A percentile compares a stretch with the other conserved stretches of the same genome.
Evolutionary conservation across 495 filamentous ascomycete species (phyloP).

Genomic region (Xylaria grammica): DNA sequence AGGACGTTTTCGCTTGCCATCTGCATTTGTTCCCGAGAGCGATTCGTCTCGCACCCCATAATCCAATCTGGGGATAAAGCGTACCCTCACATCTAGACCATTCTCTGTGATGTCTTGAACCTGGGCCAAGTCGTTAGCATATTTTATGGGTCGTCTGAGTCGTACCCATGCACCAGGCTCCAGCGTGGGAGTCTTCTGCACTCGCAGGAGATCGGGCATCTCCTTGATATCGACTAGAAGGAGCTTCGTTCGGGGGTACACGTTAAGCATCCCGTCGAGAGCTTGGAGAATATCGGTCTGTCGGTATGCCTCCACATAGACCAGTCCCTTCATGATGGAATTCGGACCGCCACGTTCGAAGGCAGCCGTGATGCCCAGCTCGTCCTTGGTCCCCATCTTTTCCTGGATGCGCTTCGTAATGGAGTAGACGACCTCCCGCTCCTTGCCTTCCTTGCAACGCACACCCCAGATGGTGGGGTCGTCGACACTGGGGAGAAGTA

Average conservation of each 20-base stretch:
- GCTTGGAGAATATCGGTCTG: conserved; percentile 84
- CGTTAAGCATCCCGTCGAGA: conserved; percentile 80
- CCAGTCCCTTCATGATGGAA: conserved; percentile 82
- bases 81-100: conserved; percentile 83
- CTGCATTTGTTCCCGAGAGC: conserved; percentile 53
- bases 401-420: conserved; percentile 90
- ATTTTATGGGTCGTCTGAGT: conserved; percentile 77
- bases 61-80: conserved; percentile 87
- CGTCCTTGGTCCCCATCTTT: conserved; percentile 70
- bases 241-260: conserved; percentile 83
- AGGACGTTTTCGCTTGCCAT: conserved; percentile 79
- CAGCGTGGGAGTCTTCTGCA: conserved; percentile 83
- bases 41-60: conserved; percentile 86
- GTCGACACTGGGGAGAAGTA: conserved; percentile 90
- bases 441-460: conserved; percentile 91
- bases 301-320: conserved; percentile 90
- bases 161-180: conserved; percentile 91
- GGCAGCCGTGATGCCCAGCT: conserved; percentile 79
- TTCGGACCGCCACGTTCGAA: conserved; percentile 82
- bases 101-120: conserved; percentile 93
- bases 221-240: conserved; percentile 93
- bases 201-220: conserved; percentile 93
- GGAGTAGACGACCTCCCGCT: conserved; percentile 83
- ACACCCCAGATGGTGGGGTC: conserved; percentile 97
- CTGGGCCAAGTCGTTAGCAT: conserved; percentile 88